Conservation (phyloP, 129 eudicot genomes). For the sunflower (Helianthus annuus) region HanXRQr2.0-SUNRISE NC_035440.2:8589895-8590394, state of each 20-base stretch:
- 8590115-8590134: not conserved
- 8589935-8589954: not conserved
- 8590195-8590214: not conserved
- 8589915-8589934: not conserved
- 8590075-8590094: not conserved
- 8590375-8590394: slow-evolving; percentile 79
- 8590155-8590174: not conserved
- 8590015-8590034: slow-evolving; percentile 9
- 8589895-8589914: not conserved
- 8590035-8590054: not conserved
- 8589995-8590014: not conserved
- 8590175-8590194: not conserved
- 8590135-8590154: not conserved
- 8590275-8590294: slow-evolving; percentile 91
- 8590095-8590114: not conserved
- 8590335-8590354: slow-evolving; percentile 79
- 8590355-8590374: slow-evolving; percentile 80
- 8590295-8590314: slow-evolving; percentile 67
- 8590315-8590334: slow-evolving; percentile 89
- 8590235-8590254: slow-evolving; percentile 26
- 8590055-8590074: slow-evolving; percentile 2
- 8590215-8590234: slow-evolving; percentile 10
- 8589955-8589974: slow-evolving; percentile 9
- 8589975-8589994: not conserved
- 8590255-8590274: slow-evolving; percentile 66